phyloP scores from a whole-genome alignment of 2,329 filamentous ascomycete species.

The Aspergillus tubingensis region DNA sequence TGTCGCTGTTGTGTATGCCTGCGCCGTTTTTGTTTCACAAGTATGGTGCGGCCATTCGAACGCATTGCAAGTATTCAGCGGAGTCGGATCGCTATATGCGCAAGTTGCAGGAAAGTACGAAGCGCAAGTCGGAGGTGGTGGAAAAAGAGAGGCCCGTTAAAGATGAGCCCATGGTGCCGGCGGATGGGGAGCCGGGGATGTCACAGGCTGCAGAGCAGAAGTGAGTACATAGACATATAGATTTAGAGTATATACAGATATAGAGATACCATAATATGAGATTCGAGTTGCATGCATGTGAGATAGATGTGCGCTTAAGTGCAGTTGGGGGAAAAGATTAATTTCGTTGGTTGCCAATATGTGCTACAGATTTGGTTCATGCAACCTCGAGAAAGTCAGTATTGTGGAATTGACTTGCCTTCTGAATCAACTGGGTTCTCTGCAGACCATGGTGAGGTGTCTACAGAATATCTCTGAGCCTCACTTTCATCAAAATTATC shows the following conservation, averaged over 20 bases:
- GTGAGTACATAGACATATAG: not conserved
- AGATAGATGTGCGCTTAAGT: too few species aligned
- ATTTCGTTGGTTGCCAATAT: too few species aligned
- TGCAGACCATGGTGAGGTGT: too few species aligned
- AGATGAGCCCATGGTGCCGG: not conserved
- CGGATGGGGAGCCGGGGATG: not conserved
- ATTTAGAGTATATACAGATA: not conserved
- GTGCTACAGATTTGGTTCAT: too few species aligned
- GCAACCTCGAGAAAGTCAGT: too few species aligned
- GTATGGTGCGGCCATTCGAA: not conserved
- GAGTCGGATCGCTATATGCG: conserved; percentile 5
- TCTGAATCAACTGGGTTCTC: too few species aligned
- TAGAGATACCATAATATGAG: too few species aligned
- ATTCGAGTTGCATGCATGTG: too few species aligned
- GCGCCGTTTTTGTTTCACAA: conserved; percentile 3
- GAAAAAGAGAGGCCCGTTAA: not conserved
- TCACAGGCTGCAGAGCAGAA: not conserved
- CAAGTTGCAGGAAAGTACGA: conserved; percentile 1
- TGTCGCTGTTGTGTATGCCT: conserved; percentile 4
- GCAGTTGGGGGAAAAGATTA: too few species aligned
- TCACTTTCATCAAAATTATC: too few species aligned
- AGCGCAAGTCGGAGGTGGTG: not conserved
- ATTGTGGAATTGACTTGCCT: too few species aligned
- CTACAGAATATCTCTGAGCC: too few species aligned
- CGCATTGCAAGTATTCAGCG: not conserved